phyloP scores from a whole-genome alignment of 2,329 filamentous ascomycete species.

The Clathrospora elynae region DNA sequence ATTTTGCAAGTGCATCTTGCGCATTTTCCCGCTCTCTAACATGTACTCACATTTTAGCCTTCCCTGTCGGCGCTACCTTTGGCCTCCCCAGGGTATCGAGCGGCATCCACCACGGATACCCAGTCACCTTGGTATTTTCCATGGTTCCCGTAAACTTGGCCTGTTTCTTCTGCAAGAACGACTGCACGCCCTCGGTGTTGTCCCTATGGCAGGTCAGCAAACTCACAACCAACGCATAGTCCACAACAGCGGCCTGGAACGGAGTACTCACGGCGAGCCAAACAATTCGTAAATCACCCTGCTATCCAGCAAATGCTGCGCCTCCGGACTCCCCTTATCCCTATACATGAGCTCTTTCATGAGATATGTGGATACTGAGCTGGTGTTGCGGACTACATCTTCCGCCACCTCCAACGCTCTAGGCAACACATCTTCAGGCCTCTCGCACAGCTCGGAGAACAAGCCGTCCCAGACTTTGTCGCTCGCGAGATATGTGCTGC shows the following conservation, averaged over 20 bases:
- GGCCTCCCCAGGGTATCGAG: slow-evolving; percentile 53
- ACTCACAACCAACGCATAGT: background rate
- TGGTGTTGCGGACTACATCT: slow-evolving; percentile 70
- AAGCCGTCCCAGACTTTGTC: slow-evolving; percentile 62
- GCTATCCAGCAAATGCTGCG: slow-evolving; percentile 71
- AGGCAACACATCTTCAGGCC: slow-evolving; percentile 64
- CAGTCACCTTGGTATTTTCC: slow-evolving; percentile 62
- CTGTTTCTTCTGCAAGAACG: slow-evolving; percentile 72
- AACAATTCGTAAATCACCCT: slow-evolving; percentile 67
- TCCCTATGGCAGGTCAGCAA: slow-evolving; percentile 53
- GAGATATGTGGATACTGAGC: slow-evolving; percentile 65
- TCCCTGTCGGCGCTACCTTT: slow-evolving; percentile 41
- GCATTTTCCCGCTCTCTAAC: background rate
- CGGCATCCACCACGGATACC: slow-evolving; percentile 72
- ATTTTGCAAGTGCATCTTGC: background rate
- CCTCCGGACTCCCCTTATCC: slow-evolving; percentile 65
- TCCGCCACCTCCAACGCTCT: slow-evolving; percentile 69
- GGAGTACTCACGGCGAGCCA: slow-evolving; percentile 50
- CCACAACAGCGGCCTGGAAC: background rate
- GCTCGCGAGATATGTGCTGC: slow-evolving; percentile 60
- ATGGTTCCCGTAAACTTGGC: slow-evolving; percentile 66
- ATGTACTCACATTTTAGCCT: slow-evolving; percentile 36
- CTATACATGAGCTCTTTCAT: slow-evolving; percentile 76
- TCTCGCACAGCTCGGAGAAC: slow-evolving; percentile 68
- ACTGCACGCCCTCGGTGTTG: slow-evolving; percentile 68